phyloP scores from a whole-genome alignment of 805 yeast species.

The Dipodascus geniculatus region DNA sequence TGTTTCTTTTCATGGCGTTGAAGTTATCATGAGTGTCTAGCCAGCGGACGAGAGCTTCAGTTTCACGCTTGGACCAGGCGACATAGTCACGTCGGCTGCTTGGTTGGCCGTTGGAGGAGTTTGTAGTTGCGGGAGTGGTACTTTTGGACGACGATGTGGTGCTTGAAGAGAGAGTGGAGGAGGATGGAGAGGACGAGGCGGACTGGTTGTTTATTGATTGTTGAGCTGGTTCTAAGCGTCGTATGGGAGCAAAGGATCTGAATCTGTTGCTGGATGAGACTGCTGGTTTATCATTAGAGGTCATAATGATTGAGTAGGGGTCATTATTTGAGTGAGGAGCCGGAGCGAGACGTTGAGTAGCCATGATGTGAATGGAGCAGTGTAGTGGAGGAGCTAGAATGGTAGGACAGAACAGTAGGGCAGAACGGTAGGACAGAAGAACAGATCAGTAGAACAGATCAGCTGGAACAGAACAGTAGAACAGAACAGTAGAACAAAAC shows the following conservation, averaged over 20 bases:
- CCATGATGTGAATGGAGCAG: not conserved
- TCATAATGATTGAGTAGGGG: not conserved
- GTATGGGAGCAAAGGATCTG: not conserved
- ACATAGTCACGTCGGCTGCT: slow-evolving; percentile 1
- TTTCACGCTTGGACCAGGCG: not conserved
- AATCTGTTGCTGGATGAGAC: not conserved
- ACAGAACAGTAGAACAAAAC: too few species aligned
- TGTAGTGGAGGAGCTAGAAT: too few species aligned
- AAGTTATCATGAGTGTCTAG: not conserved
- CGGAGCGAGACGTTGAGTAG: not conserved
- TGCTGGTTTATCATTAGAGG: not conserved
- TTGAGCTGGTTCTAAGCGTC: not conserved
- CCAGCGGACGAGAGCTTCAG: not conserved
- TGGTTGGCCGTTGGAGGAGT: not conserved
- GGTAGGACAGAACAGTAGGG: too few species aligned
- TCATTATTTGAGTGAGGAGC: not conserved
- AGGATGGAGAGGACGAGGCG: not conserved
- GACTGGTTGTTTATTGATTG: not conserved
- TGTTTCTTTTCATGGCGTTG: not conserved
- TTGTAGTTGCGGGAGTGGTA: not conserved
- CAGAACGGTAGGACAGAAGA: too few species aligned
- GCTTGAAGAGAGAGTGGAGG: too few species aligned
- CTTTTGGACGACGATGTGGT: not conserved
- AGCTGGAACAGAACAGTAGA: too few species aligned
- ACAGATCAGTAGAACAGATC: too few species aligned